These are phyloP conservation scores for Aspergillus avenaceus DNA, from an alignment of 495 filamentous ascomycete species.

Conservation along the genomic window DNA sequence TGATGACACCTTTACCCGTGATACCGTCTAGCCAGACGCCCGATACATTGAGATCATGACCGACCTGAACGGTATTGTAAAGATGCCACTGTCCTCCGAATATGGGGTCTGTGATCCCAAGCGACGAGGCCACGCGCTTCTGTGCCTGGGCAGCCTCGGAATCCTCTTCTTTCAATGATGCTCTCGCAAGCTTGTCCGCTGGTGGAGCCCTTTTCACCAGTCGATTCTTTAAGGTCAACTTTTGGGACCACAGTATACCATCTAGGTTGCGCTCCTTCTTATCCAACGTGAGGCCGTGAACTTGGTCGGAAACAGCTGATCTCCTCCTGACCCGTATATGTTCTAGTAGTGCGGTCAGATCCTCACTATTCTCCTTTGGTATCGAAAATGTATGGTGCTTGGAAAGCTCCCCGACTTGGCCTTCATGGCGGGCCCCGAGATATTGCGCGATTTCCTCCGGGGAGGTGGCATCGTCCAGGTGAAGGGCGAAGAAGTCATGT, in stretches of 20 bases:
- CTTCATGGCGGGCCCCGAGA: constrained; percentile 78
- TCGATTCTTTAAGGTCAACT: constrained; percentile 67
- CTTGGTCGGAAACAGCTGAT: constrained; percentile 50
- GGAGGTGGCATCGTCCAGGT: constrained; percentile 60
- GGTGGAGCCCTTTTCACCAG: constrained; percentile 72
- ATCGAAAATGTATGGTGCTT: constrained; percentile 85
- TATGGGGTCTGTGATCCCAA: constrained; percentile 82
- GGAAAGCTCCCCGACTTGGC: constrained; percentile 71
- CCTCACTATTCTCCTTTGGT: constrained; percentile 44
- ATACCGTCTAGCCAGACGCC: constrained; percentile 88
- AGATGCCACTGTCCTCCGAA: constrained; percentile 96
- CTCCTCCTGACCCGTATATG: constrained; percentile 53
- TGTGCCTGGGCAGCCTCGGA: constrained; percentile 52
- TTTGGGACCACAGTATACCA: constrained; percentile 73
- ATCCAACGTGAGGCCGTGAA: constrained; percentile 28
- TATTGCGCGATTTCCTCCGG: constrained; percentile 69
- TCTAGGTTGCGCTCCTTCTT: constrained; percentile 58
- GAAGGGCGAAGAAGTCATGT: constrained; percentile 87
- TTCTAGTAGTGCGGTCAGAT: constrained; percentile 57
- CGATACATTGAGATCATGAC: constrained; percentile 93
- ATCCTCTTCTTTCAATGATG: constrained; percentile 24
- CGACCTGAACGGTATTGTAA: constrained; percentile 72
- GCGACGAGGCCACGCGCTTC: constrained; percentile 53
- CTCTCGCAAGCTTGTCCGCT: constrained; percentile 20
- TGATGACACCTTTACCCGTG: constrained; percentile 82